Conservation (phyloP, 2,329 filamentous ascomycete genomes). For the Pseudogymnoascus sp. region DNA sequence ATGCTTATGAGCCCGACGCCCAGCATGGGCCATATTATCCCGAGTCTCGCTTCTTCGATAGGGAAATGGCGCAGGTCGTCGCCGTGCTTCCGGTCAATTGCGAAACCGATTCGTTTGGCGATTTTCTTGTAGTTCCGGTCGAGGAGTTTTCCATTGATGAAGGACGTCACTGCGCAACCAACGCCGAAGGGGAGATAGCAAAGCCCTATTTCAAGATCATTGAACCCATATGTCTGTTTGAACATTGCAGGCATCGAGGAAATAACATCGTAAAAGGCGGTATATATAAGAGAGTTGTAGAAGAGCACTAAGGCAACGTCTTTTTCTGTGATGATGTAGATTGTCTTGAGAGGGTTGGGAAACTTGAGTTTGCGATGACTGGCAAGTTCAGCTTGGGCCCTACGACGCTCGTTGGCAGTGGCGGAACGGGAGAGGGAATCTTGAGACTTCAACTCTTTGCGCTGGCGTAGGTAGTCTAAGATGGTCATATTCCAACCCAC, state of each 20-base stretch:
- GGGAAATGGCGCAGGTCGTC: conserved; percentile 38
- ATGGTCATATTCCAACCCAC: conserved; percentile 51
- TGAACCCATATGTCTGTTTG: conserved; percentile 37
- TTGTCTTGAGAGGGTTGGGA: conserved; percentile 49
- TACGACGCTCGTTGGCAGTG: conserved; percentile 28
- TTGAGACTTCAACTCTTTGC: conserved; percentile 21
- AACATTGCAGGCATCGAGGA: conserved; percentile 46
- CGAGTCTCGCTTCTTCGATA: conserved; percentile 38
- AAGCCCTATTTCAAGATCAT: conserved; percentile 22
- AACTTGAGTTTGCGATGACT: conserved; percentile 39
- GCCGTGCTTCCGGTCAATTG: conserved; percentile 36
- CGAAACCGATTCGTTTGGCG: conserved; percentile 52
- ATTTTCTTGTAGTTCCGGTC: conserved; percentile 64
- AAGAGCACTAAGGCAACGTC: conserved; percentile 47
- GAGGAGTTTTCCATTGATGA: conserved; percentile 46
- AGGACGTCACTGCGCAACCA: conserved; percentile 30
- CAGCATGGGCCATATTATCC: conserved; percentile 47
- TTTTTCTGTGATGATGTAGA: conserved; percentile 48
- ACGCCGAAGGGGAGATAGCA: conserved; percentile 19
- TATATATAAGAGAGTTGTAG: conserved; percentile 47
- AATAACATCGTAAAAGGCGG: conserved; percentile 46
- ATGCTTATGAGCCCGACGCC: conserved; percentile 44
- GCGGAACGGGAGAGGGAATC: conserved; percentile 21
- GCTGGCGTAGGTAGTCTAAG: conserved; percentile 35
- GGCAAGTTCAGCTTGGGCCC: conserved; percentile 29